These are phyloP conservation scores for Tricholoma matsutake DNA, from an alignment of 768 basidiomycete species.

Conservation along the genomic window DNA sequence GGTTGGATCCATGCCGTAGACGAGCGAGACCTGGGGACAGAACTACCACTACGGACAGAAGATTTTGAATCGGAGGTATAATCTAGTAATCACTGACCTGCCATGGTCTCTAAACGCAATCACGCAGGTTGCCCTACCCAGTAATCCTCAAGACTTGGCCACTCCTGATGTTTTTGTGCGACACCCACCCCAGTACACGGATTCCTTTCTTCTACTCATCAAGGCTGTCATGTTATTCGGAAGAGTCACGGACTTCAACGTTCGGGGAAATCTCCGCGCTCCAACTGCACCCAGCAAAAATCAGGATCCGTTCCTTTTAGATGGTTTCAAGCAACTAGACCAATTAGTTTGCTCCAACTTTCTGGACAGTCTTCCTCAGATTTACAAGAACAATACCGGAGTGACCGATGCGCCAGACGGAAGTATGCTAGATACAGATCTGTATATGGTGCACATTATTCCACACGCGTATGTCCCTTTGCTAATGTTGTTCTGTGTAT, in stretches of 20 bases:
- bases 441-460: constrained; percentile 84
- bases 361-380: constrained; percentile 65
- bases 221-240: constrained; percentile 86
- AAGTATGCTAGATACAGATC: constrained; percentile 69
- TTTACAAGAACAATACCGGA: constrained; percentile 61
- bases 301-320: constrained; percentile 66
- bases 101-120: not conserved
- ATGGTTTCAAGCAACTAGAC: constrained; percentile 71
- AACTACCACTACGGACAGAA: constrained; percentile 68
- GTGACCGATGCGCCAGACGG: constrained; percentile 57
- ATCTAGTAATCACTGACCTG: not conserved
- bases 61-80: constrained; percentile 77
- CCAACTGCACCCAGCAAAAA: constrained; percentile 65
- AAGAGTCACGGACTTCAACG: constrained; percentile 80
- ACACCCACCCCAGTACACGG: constrained; percentile 76
- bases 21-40: constrained; percentile 81
- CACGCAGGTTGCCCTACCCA: constrained; percentile 53
- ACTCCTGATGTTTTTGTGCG: constrained; percentile 61
- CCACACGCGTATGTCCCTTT: constrained; percentile 71
- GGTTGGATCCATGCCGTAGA: constrained; percentile 87
- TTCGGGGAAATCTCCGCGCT: constrained; percentile 67
- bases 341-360: constrained; percentile 65
- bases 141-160: constrained; percentile 73
- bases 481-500: constrained; percentile 6
- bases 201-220: constrained; percentile 77